These are phyloP conservation scores for Austroboletus niveus DNA, from an alignment of 1,284 basidiomycete genomes.

Conservation along the genomic window DNA sequence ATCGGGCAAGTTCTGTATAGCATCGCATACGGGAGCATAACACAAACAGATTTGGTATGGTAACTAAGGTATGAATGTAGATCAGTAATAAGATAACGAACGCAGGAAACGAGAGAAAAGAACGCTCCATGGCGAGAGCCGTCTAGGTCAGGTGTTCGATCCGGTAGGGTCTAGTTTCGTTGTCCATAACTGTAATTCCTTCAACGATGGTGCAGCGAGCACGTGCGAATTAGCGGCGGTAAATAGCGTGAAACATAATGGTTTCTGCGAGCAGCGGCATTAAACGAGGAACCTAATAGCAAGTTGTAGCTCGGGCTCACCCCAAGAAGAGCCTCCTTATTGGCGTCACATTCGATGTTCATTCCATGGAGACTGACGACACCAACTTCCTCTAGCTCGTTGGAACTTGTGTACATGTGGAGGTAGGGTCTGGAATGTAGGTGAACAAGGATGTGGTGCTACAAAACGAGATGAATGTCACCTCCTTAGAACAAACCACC, in stretches of 20 bases:
- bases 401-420: conserved; percentile 78
- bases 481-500: conserved; percentile 90
- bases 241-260: conserved; percentile 83
- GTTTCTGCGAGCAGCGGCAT: conserved; percentile 54
- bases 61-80: conserved; percentile 29
- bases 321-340: conserved; percentile 83
- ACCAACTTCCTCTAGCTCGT: conserved; percentile 81
- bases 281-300: conserved; percentile 2
- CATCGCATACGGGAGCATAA: conserved; percentile 2
- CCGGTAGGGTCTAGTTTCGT: conserved; percentile 79
- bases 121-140: background rate
- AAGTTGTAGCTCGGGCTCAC: conserved; percentile 46
- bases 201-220: conserved; percentile 73
- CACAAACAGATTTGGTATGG: conserved; percentile 18
- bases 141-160: conserved; percentile 39
- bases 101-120: conserved; percentile 3
- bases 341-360: conserved; percentile 82
- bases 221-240: conserved; percentile 89
- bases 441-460: background rate
- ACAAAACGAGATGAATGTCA: conserved; percentile 32
- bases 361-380: conserved; percentile 85
- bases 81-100: conserved; percentile 23
- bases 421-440: conserved; percentile 73
- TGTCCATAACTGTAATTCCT: conserved; percentile 83
- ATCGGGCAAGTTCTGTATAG: conserved; percentile 1